These are phyloP conservation scores for Aurinia saxatilis DNA, from an alignment of 345 rosid genomes.

Conservation along the genomic window DNA sequence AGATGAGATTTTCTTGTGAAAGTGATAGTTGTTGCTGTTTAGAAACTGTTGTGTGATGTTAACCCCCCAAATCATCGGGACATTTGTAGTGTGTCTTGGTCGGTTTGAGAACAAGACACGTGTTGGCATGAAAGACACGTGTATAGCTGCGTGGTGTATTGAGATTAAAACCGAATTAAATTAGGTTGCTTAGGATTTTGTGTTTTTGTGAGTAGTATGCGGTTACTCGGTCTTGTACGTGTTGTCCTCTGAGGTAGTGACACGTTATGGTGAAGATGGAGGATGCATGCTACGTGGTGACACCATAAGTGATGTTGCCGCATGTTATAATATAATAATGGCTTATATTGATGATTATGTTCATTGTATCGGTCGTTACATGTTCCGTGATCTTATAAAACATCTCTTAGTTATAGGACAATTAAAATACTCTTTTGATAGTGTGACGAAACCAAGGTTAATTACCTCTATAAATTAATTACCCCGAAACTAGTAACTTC, in stretches of 20 bases:
- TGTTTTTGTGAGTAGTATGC: constrained; percentile 1
- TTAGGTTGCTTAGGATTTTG: background rate
- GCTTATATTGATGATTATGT: background rate
- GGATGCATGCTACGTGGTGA: constrained; percentile 19
- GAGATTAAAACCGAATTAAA: constrained; percentile 1
- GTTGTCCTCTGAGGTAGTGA: constrained; percentile 16
- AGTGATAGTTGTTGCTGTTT: background rate
- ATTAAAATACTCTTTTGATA: background rate
- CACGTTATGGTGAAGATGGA: constrained; percentile 13
- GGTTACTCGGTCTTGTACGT: constrained; percentile 17
- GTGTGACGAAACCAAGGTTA: background rate
- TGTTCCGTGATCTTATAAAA: constrained; percentile 7
- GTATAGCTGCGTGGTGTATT: constrained; percentile 19
- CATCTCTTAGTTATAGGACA: background rate
- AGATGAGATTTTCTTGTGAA: background rate
- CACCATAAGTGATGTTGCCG: background rate
- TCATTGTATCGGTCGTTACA: constrained; percentile 9
- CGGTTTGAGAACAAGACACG: constrained; percentile 22
- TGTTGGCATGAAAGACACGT: constrained; percentile 6
- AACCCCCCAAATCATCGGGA: constrained; percentile 7
- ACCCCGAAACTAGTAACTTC: background rate
- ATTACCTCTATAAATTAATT: background rate
- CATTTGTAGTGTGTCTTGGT: constrained; percentile 30
- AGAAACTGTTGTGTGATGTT: background rate
- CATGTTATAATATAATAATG: background rate